Conservation (phyloP, 1,284 basidiomycete genomes). For the Xerocomus minutiporus region DNA sequence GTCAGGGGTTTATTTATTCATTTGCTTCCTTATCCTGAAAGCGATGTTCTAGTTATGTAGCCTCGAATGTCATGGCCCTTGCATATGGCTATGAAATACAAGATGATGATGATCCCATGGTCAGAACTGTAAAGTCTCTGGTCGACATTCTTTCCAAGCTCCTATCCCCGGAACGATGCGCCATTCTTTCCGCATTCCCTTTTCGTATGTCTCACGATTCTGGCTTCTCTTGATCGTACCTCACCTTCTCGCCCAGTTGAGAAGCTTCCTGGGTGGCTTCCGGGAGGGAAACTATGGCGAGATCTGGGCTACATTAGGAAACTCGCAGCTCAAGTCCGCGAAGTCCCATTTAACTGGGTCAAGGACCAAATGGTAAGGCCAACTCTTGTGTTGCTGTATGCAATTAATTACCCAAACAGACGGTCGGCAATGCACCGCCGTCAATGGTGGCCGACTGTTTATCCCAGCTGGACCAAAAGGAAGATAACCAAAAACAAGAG, state of each 20-base stretch:
- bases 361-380: neutral
- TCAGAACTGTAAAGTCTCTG: neutral
- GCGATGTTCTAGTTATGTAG: neutral
- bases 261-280: neutral
- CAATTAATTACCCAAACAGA: neutral
- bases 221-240: neutral
- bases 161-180: neutral
- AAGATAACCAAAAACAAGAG: neutral
- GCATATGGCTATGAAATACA: neutral
- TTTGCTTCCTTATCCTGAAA: neutral
- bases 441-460: neutral
- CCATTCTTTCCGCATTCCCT: neutral
- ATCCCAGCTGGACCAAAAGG: neutral
- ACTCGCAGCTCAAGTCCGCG: neutral
- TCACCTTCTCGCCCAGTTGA: neutral
- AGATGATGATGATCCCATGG: neutral
- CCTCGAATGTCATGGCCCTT: neutral
- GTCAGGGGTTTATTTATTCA: neutral
- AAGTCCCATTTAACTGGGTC: neutral
- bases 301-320: neutral
- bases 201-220: neutral
- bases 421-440: neutral
- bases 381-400: neutral
- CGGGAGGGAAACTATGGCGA: neutral
- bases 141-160: neutral